Evolutionary conservation across 495 filamentous ascomycete genomes (phyloP).

Genomic region (Ramalina intermedia): DNA sequence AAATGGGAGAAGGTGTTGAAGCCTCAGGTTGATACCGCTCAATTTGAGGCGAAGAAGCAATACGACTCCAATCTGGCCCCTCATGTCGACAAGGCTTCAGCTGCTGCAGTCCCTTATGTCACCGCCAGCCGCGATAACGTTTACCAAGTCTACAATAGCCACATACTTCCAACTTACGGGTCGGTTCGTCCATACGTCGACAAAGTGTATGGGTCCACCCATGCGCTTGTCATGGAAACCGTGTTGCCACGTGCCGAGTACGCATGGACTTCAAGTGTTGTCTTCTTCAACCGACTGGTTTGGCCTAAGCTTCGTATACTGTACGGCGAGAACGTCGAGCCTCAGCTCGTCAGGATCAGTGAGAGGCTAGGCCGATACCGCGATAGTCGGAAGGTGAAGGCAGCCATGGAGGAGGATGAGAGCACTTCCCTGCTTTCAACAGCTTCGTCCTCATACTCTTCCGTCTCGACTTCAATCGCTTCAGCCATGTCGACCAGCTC

Average conservation of each 20-base stretch:
- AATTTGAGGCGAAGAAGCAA: constrained; percentile 40
- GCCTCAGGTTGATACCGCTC: constrained; percentile 54
- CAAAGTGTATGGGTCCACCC: constrained; percentile 51
- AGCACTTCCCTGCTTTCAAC: constrained; percentile 8
- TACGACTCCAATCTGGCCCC: constrained; percentile 60
- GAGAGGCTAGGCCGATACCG: constrained; percentile 77
- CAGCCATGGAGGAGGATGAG: constrained; percentile 35
- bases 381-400: constrained; percentile 47
- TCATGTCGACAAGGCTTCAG: constrained; percentile 47
- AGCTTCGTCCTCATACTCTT: constrained; percentile 15
- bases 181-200: constrained; percentile 56
- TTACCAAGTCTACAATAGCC: constrained; percentile 51
- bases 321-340: constrained; percentile 85
- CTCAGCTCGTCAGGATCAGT: constrained; percentile 82
- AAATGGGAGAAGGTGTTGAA: constrained; percentile 68
- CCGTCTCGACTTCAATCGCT: constrained; percentile 19
- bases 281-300: constrained; percentile 57
- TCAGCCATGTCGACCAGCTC: constrained; percentile 14
- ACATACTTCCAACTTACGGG: constrained; percentile 61
- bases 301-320: constrained; percentile 68
- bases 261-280: constrained; percentile 48
- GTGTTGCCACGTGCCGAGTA: constrained; percentile 56
- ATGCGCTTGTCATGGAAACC: constrained; percentile 52
- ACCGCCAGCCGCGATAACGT: constrained; percentile 43
- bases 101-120: constrained; percentile 54